Evolutionary conservation across 2,329 filamentous ascomycete genomes (phyloP), one percentile per base, ranked within the genome.

Genomic region (Didymella keratinophila): DNA sequence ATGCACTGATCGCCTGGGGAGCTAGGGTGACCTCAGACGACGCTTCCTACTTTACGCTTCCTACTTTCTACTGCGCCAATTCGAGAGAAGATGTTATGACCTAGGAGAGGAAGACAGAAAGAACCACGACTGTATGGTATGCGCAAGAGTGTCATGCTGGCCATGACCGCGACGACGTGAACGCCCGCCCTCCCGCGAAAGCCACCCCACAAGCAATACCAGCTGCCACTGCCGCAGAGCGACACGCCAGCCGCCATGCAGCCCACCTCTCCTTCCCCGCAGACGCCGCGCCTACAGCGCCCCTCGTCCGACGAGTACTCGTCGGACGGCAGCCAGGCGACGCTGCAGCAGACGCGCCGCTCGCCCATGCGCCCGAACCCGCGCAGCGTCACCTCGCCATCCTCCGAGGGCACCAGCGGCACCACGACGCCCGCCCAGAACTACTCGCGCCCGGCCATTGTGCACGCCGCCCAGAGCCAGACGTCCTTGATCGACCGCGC

Each of bases 311-410:
- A 74, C 58, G 69, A 71, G 44, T 74, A 71, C 48, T 74, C 76
- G 54, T 77, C 74, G 49, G 80, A 82, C 63, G 76, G 73, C 46
- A 75, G 72, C 42, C 77, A 78, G 51, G 69, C 70, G 43, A 78
- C 76, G 42, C 72, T 77, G 56, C 72, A 76, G 51, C 67, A 67
- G 46, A 51, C 51, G 25, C 71, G 70, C 39, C 73, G 75, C 61
- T 78, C 79, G 57, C 78, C 78, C 57, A 74, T 76, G 67, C 65
- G 72, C 52, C 70, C 68, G 27, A 32, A 73, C 52, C 69, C 68
- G 27, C 71, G 65, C 48, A 67, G 58, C 55, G 44, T 64, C 52
- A 65, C 60, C 49, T 68, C 59, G 60, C 71, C 56, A 69, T 68
- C 73, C 44, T 67, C 65, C 10, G 70, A 64, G 27, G 64, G 65